phyloP scores from a whole-genome alignment of 108 stramenopile genomes.

The Cyclotella distinguenda region DNA sequence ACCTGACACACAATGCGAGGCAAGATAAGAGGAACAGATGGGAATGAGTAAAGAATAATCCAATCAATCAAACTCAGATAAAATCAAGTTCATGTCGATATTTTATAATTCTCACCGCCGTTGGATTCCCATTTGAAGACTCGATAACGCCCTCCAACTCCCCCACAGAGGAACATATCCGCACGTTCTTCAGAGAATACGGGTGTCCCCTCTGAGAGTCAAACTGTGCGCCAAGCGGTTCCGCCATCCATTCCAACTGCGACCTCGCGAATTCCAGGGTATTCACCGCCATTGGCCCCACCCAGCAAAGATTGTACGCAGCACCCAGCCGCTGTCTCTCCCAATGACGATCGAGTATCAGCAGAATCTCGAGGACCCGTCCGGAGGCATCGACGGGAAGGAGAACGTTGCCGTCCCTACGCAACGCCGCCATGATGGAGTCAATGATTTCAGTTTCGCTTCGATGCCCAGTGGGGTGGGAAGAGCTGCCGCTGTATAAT shows the following conservation, averaged over 20 bases:
- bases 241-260: conserved; percentile 89
- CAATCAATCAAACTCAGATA: too few species aligned
- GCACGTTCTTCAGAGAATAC: conserved; percentile 54
- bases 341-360: conserved; percentile 85
- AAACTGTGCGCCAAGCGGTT: conserved; percentile 57
- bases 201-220: conserved; percentile 64
- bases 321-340: conserved; percentile 63
- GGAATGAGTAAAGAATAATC: too few species aligned
- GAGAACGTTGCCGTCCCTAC: conserved; percentile 92
- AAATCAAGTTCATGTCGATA: too few species aligned
- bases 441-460: conserved; percentile 64
- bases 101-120: too few species aligned
- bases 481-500: conserved; percentile 37
- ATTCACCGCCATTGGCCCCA: conserved; percentile 85
- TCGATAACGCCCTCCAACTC: conserved; percentile 61
- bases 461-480: conserved; percentile 46
- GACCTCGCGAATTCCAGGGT: conserved; percentile 84
- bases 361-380: conserved; percentile 84
- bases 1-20: too few species aligned
- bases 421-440: conserved; percentile 67
- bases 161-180: conserved; percentile 52
- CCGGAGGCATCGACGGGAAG: conserved; percentile 89
- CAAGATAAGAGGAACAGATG: too few species aligned
- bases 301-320: conserved; percentile 88
- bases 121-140: conserved; percentile 55